phyloP scores from a whole-genome alignment of 129 eudicot species.

The Ambrosia artemisiifolia region DNA sequence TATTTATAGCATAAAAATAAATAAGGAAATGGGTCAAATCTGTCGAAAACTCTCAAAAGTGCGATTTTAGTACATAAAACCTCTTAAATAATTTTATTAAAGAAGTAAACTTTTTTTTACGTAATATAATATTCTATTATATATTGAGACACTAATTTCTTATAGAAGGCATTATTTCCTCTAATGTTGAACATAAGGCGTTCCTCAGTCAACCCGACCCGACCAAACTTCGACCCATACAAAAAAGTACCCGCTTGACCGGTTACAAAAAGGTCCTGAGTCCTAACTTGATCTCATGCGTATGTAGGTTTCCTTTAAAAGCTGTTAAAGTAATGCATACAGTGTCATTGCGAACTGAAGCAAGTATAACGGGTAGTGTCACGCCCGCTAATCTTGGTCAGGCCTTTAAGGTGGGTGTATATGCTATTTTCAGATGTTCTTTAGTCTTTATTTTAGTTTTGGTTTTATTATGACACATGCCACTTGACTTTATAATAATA shows the following conservation, averaged over 20 bases:
- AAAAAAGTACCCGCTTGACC: neutral
- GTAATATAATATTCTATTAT: neutral
- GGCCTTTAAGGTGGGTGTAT: slow-evolving; percentile 68
- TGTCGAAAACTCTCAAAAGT: neutral
- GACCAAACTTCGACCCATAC: neutral
- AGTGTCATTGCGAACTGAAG: slow-evolving; percentile 87
- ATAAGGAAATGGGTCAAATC: neutral
- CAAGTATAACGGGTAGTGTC: slow-evolving; percentile 62
- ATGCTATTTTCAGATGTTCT: neutral
- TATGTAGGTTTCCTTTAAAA: slow-evolving; percentile 83
- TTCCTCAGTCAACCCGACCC: neutral
- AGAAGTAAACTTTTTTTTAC: neutral
- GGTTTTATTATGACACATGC: neutral
- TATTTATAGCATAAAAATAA: neutral
- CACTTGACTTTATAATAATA: neutral
- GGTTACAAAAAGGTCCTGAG: neutral
- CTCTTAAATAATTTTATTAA: neutral
- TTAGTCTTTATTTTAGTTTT: neutral
- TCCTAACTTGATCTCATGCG: slow-evolving; percentile 13
- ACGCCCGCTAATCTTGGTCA: slow-evolving; percentile 78
- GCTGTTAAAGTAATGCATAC: slow-evolving; percentile 98
- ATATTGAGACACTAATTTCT: neutral
- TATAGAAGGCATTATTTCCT: neutral
- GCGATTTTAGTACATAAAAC: neutral
- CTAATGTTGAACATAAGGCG: neutral